Evolutionary conservation across 2,329 filamentous ascomycete genomes (phyloP), one percentile per base, ranked within the genome.

Genomic region (Aspergillus tubingensis): DNA sequence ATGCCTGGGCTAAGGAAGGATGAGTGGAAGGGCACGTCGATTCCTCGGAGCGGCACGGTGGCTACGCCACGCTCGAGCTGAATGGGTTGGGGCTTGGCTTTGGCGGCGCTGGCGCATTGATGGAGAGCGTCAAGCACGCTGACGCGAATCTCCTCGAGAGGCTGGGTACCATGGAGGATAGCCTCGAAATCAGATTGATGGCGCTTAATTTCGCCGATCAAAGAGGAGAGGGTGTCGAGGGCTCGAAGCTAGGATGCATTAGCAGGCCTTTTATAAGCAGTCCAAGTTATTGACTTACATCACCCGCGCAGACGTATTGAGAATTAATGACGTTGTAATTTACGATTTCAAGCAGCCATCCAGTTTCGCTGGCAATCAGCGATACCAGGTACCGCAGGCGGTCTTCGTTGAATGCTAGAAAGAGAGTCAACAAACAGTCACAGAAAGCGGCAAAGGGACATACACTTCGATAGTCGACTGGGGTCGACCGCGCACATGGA

Each of bases 401-500:
- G 3, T 41, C 50, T 25, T 53, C 32, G 32, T 13, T 25, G 32
- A 53, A 53, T 23, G 32, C 50, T 53, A 19, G 11, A 8, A 2
- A 19, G 7, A 17, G 13, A 11, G 50, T 53, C 8, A 53, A 11
- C 13, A 36, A 36, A 1, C 32, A 36, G 32, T 36, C 32, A 5
- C 32, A 10, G 5, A 36, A 13, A 11, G 32, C 32, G 2, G 32
- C 10, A 13, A n/a, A 30, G 89, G 80, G 96, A 96, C 85, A 94
- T 96, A 74, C 90, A 92, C 77, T 27, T 38, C 3, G 50, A 38
- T n/a, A 97, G 96, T 65, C 94, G 88, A 82, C 91, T 96, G 23
- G 93, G 93, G 81, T 97, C 97, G 77, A 97, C 92, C 56, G 93
- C 93, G 78, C 92, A 96, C 94, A 98, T 98, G 63, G 90, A 91